A percentile compares a stretch with the other conserved stretches of the same genome.
These are phyloP conservation scores for Elongisporangium anandrum DNA, from an alignment of 352 stramenopile genomes.

Conservation along the genomic window DNA sequence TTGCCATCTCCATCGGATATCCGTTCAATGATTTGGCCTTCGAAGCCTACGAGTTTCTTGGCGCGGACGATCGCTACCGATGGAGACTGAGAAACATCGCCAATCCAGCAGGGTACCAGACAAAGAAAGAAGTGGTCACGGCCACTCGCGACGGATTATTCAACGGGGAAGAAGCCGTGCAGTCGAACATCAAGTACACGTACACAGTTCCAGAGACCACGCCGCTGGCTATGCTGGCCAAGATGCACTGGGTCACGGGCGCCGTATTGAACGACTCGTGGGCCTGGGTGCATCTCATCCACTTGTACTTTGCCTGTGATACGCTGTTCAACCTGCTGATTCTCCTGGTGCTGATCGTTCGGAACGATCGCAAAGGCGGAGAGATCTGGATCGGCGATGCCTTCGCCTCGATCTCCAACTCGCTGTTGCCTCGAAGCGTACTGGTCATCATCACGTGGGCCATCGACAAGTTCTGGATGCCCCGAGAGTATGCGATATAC, in stretches of 20 bases:
- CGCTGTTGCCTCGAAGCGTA: slow-evolving; percentile 25
- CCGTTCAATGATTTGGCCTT: too few relatives aligned
- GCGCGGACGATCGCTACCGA: too few relatives aligned
- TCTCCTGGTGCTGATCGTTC: slow-evolving; percentile 23
- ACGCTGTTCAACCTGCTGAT: slow-evolving; percentile 21
- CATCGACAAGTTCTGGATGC: slow-evolving; percentile 21
- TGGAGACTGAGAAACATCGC: too few relatives aligned
- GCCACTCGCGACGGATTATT: too few relatives aligned
- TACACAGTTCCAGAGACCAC: too few relatives aligned
- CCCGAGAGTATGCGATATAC: slow-evolving; percentile 12
- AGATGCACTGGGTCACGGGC: background rate
- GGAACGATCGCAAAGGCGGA: slow-evolving; percentile 13
- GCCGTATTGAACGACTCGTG: background rate
- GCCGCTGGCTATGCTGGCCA: too few relatives aligned
- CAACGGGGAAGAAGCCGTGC: too few relatives aligned
- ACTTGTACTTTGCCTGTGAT: slow-evolving; percentile 20
- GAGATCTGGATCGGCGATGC: slow-evolving; percentile 33
- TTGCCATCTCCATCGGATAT: too few relatives aligned
- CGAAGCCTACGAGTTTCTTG: too few relatives aligned
- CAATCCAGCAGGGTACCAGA: too few relatives aligned
- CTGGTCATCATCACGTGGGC: slow-evolving; percentile 28
- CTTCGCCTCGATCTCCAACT: slow-evolving; percentile 27
- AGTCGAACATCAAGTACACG: too few relatives aligned
- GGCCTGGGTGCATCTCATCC: slow-evolving; percentile 14
- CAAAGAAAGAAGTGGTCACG: too few relatives aligned